These are phyloP conservation scores for Cairneyella variabilis DNA, from an alignment of 495 filamentous ascomycete species.

Conservation along the genomic window DNA sequence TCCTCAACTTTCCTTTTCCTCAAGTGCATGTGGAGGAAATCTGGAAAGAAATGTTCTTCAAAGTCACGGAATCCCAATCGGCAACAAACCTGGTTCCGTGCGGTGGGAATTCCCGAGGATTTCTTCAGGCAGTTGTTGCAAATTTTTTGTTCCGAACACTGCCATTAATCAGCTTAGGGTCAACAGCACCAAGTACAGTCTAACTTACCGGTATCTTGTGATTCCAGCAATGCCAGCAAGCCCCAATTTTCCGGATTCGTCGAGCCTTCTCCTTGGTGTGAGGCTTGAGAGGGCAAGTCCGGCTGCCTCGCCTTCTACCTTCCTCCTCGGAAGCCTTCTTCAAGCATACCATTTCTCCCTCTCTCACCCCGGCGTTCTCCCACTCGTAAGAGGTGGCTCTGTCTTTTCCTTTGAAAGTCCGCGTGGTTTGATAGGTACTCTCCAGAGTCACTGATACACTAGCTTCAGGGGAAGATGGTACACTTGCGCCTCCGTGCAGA, in stretches of 20 bases:
- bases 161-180: background rate
- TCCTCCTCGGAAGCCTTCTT: background rate
- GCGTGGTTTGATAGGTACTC: no score
- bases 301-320: background rate
- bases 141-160: constrained; percentile 9
- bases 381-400: background rate
- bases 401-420: constrained; percentile 1
- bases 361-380: constrained; percentile 4
- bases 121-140: constrained; percentile 13
- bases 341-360: constrained; percentile 2
- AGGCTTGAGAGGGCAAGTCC: constrained; percentile 11
- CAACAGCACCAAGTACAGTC: no score
- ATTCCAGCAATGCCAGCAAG: constrained; percentile 25
- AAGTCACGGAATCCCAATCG: constrained; percentile 43
- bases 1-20: constrained; percentile 36
- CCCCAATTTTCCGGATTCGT: constrained; percentile 8
- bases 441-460: background rate
- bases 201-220: constrained; percentile 21
- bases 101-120: constrained; percentile 24
- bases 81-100: constrained; percentile 45
- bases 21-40: constrained; percentile 45
- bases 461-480: no score
- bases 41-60: constrained; percentile 40
- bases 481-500: no score
- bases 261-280: constrained; percentile 14